A percentile compares a stretch with the other conserved stretches of the same genome.
Evolutionary conservation across 2,329 filamentous ascomycete species (phyloP).

Genomic region (Trichoderma cornu-damae): DNA sequence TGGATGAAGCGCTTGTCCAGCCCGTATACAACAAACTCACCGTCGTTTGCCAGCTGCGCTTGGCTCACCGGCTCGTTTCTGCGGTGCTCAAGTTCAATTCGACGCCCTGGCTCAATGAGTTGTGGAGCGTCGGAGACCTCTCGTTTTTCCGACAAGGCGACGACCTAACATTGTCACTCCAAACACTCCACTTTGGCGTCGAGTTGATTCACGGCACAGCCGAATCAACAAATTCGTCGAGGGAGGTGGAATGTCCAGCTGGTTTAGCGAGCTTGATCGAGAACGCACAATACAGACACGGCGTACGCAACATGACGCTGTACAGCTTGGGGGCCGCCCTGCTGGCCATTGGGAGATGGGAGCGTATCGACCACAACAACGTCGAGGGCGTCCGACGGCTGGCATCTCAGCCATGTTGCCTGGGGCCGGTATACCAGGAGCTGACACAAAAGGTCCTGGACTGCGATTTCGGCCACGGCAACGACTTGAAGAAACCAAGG

Average conservation of each 20-base stretch:
- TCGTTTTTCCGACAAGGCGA: background rate
- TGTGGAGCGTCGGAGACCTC: background rate
- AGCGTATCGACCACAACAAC: background rate
- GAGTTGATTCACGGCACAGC: background rate
- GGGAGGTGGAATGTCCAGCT: background rate
- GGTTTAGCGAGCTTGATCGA: background rate
- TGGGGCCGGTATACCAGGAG: background rate
- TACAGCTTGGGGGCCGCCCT: background rate
- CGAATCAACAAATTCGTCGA: background rate
- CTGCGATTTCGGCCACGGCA: constrained; percentile 3
- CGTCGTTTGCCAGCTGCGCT: background rate
- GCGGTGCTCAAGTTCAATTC: constrained; percentile 1
- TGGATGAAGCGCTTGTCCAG: background rate
- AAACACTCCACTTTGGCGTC: background rate
- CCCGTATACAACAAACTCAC: background rate
- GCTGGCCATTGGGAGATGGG: background rate
- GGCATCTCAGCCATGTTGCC: background rate
- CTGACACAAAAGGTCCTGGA: background rate
- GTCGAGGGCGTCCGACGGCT: constrained; percentile 1
- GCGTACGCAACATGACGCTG: background rate
- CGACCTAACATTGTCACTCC: background rate
- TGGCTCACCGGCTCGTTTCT: background rate
- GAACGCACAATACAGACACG: background rate
- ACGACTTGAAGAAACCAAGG: constrained; percentile 3
- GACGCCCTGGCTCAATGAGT: background rate